phyloP scores from a whole-genome alignment of 1,284 basidiomycete species.

The Thelephora terrestris region DNA sequence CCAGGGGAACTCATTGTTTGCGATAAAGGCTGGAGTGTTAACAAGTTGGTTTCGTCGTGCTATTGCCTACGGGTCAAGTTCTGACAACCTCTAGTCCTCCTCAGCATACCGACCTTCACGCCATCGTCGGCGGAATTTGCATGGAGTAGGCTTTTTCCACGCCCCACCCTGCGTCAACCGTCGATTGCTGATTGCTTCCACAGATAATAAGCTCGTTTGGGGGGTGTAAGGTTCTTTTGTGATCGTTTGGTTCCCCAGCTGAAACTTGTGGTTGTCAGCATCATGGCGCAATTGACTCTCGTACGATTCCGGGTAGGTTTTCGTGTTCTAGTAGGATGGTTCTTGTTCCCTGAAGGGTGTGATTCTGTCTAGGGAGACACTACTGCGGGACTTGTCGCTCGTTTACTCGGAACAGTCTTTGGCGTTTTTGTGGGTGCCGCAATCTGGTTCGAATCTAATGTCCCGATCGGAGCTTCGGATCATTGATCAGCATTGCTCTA shows the following conservation, averaged over 20 bases:
- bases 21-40: conserved; percentile 69
- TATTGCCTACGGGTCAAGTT: neutral
- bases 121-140: conserved; percentile 45
- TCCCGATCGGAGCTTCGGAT: neutral
- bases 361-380: conserved; percentile 49
- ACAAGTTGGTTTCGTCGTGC: conserved; percentile 30
- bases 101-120: conserved; percentile 54
- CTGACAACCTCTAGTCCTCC: conserved; percentile 30
- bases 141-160: conserved; percentile 34
- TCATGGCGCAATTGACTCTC: conserved; percentile 65
- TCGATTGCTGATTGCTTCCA: neutral
- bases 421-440: conserved; percentile 61
- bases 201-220: conserved; percentile 48
- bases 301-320: conserved; percentile 40
- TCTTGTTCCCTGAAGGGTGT: neutral
- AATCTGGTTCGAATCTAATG: conserved; percentile 43
- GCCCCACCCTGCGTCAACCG: conserved; percentile 3
- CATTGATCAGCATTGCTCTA: conserved; percentile 17
- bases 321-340: neutral
- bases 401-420: conserved; percentile 58
- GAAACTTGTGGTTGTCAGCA: conserved; percentile 25
- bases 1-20: conserved; percentile 59
- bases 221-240: conserved; percentile 31
- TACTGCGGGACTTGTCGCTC: conserved; percentile 52
- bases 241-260: conserved; percentile 1